phyloP scores from a whole-genome alignment of 345 rosid species.

The Gossypium thurberi region DNA sequence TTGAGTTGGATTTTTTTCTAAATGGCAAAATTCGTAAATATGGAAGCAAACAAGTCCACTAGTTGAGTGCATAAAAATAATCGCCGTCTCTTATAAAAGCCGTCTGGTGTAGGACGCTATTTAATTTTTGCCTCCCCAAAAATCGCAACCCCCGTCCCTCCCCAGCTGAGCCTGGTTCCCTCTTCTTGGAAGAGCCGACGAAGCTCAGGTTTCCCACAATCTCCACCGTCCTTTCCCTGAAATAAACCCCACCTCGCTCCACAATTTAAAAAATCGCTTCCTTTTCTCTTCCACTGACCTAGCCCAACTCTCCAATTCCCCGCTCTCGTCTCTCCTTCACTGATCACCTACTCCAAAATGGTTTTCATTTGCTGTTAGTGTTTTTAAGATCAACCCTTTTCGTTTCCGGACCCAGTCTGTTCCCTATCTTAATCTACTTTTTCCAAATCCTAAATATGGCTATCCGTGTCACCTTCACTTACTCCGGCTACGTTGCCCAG shows the following conservation, averaged over 20 bases:
- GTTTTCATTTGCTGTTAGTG: conserved; percentile 24
- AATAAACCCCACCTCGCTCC: neutral
- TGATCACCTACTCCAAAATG: conserved; percentile 18
- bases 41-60: neutral
- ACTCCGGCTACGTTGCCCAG: conserved; percentile 60
- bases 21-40: conserved; percentile 27
- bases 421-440: conserved; percentile 36
- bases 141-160: neutral
- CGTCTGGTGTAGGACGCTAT: neutral
- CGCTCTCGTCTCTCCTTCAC: conserved; percentile 19
- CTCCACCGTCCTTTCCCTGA: neutral
- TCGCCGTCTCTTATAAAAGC: conserved; percentile 9
- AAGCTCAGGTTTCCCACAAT: conserved; percentile 12
- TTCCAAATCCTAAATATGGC: conserved; percentile 50
- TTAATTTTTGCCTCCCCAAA: neutral
- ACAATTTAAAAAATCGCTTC: neutral
- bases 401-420: conserved; percentile 37
- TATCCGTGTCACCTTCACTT: conserved; percentile 56
- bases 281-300: conserved; percentile 13
- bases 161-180: neutral
- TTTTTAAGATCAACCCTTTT: conserved; percentile 18
- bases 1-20: no score
- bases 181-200: neutral
- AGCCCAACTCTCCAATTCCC: conserved; percentile 22
- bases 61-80: neutral